Base-by-base conservation (phyloP, 2,329 filamentous ascomycete species). In the Ploettnerulaceae sp. region DNA sequence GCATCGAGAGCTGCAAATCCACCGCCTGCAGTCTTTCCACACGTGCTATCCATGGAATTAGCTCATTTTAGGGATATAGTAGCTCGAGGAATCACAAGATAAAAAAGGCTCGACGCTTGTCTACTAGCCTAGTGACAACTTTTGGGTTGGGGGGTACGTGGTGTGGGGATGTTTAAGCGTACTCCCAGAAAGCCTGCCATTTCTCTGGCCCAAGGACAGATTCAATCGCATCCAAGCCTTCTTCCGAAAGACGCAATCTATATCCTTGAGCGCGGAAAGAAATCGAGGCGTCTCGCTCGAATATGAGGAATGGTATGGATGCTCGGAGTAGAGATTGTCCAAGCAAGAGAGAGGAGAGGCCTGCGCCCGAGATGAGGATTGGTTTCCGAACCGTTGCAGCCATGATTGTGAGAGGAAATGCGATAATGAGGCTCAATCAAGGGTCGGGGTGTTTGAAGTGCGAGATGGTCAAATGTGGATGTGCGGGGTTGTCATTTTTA, bases 211-310 rank as follows among this genome's bases (percentile, higher is more conserved):
- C 66, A 2, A 84, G 72, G 0, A 76, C 78, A 0, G 72, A 68
- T 54, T 84, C 77, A 44, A 84, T 78, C 17, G 79, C 77, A 55
- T 79, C 73, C 1, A 82, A 66, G 0, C 78, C 78, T 54, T 79
- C 70, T 0, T 61, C 42, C 0, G 76, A 81, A 2, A 83, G 69
- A 9, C 79, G 74, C 5, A 82, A 66, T 2, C 79, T 66, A 62
- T 84, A 83, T 0, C 80, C 80, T 58, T 84, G 80, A 0, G 74
- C 77, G 34, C 80, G 78, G 55, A 78, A 80, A 1, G 68, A 60
- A n/a, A 72, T 62, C 2, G 66, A 69, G n/a, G 64, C 62, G 52
- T 75, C 72, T 12, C 70, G 66, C 56, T 70, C 68, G 51, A 65
- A 70, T 21, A 70, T 55, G 5, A 57, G 48, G 54, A 68, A 70